Percentiles rank a stretch among this genome's conserved stretches.
These are phyloP conservation scores for Chrysophaeum taylorii DNA, from an alignment of 352 stramenopile species.

Conservation along the genomic window DNA sequence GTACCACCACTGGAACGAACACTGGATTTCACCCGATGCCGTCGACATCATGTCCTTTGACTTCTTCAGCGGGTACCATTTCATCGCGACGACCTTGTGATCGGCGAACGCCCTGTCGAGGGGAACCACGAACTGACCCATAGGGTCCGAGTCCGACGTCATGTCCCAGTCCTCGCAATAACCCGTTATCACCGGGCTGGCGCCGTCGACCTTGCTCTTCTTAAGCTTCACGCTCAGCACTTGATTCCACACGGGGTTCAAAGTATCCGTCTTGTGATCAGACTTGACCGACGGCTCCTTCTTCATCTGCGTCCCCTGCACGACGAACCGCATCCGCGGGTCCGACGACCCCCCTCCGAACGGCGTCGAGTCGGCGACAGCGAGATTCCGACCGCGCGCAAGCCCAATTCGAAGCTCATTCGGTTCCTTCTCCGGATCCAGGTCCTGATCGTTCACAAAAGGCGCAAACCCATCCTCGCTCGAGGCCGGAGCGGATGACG, in stretches of 20 bases:
- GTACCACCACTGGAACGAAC: not conserved
- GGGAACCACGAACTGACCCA: not conserved
- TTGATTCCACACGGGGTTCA: not conserved
- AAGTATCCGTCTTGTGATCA: not conserved
- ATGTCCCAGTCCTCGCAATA: constrained; percentile 8
- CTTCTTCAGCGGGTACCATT: not conserved
- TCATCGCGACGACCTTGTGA: not conserved
- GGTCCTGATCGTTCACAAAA: too few relatives aligned
- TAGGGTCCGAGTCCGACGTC: not conserved
- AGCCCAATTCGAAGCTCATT: not conserved
- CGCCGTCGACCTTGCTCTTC: not conserved
- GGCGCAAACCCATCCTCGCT: too few relatives aligned
- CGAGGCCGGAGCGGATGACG: too few relatives aligned
- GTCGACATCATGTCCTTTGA: not conserved
- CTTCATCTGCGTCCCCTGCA: not conserved
- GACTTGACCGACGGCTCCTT: not conserved
- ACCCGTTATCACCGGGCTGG: not conserved
- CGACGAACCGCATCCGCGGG: not conserved
- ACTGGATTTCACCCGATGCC: not conserved
- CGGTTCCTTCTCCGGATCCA: not conserved
- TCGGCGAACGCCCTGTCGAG: not conserved
- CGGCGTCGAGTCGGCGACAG: not conserved
- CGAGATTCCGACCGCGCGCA: not conserved
- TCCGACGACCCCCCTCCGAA: not conserved
- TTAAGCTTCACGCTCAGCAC: not conserved